Evolutionary conservation across 176 grass and related monocot species (phyloP).

Genomic region (Oryza coarctata): DNA sequence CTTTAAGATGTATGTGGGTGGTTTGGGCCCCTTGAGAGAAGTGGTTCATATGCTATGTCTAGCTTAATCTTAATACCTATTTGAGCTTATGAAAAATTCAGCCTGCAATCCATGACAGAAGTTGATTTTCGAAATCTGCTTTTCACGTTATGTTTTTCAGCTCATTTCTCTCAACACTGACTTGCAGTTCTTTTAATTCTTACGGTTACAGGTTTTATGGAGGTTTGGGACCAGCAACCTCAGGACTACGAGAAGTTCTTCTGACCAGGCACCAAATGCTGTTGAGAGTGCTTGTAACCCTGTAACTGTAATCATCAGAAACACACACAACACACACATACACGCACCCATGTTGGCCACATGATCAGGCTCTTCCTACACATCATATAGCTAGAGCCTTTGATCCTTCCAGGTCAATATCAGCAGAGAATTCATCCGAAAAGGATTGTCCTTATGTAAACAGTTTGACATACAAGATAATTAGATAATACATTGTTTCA

Average conservation of each 20-base stretch:
- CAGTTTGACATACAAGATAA: not conserved
- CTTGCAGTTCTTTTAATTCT: not conserved
- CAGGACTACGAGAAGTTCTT: constrained; percentile 73
- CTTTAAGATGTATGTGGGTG: not conserved
- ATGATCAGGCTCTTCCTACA: not conserved
- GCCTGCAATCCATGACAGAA: not conserved
- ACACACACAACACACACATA: not conserved
- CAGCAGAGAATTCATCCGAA: not conserved
- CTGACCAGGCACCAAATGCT: constrained; percentile 24
- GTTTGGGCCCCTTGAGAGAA: not conserved
- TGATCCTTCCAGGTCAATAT: not conserved
- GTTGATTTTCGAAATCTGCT: not conserved
- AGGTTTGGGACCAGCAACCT: constrained; percentile 64
- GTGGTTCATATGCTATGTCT: not conserved
- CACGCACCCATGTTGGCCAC: not conserved
- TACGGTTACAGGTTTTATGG: constrained; percentile 66
- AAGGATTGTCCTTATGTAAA: not conserved
- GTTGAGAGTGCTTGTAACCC: not conserved
- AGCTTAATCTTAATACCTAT: not conserved
- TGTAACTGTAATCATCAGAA: not conserved
- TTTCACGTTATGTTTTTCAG: not conserved
- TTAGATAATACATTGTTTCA: constrained; percentile 5
- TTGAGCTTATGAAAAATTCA: constrained; percentile 16
- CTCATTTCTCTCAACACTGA: not conserved
- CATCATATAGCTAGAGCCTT: not conserved